These are phyloP conservation scores for Symbiodinium natans DNA, from an alignment of 73 alveolate genomes.

Conservation along the genomic window DNA sequence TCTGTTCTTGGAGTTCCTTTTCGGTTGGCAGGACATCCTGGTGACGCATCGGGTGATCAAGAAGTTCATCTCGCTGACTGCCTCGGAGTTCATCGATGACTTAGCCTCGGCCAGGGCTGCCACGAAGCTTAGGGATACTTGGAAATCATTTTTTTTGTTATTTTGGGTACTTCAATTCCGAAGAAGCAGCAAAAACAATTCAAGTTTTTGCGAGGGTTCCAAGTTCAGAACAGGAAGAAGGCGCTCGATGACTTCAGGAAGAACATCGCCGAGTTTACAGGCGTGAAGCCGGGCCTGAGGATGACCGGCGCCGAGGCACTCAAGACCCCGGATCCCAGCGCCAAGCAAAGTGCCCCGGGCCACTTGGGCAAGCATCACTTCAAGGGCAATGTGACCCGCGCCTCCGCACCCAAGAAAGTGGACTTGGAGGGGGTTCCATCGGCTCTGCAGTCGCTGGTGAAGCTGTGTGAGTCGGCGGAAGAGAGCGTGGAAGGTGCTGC, in stretches of 20 bases:
- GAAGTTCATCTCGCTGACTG: constrained; percentile 1
- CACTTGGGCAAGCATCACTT: not conserved
- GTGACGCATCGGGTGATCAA: not conserved
- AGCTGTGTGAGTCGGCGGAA: not conserved
- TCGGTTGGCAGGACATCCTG: not conserved
- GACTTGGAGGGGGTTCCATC: not conserved
- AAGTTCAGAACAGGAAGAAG: not conserved
- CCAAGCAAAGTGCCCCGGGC: not conserved
- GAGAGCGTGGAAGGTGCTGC: not conserved
- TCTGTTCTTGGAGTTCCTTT: not conserved
- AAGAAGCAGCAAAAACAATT: too few relatives aligned
- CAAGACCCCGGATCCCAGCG: not conserved
- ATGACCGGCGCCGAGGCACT: not conserved
- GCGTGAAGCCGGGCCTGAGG: not conserved
- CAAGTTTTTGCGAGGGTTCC: too few relatives aligned
- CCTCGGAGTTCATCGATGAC: not conserved
- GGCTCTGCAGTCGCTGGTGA: not conserved
- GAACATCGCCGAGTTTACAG: not conserved
- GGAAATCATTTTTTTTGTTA: too few relatives aligned
- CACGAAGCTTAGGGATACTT: too few relatives aligned
- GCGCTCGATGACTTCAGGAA: not conserved
- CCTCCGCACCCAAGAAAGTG: not conserved
- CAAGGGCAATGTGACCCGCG: not conserved
- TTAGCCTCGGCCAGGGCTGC: not conserved
- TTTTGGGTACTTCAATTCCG: too few relatives aligned